Percentiles rank a stretch among this genome's conserved stretches.
These are phyloP conservation scores for Phytophthora cajani DNA, from an alignment of 352 stramenopile species.

Conservation along the genomic window DNA sequence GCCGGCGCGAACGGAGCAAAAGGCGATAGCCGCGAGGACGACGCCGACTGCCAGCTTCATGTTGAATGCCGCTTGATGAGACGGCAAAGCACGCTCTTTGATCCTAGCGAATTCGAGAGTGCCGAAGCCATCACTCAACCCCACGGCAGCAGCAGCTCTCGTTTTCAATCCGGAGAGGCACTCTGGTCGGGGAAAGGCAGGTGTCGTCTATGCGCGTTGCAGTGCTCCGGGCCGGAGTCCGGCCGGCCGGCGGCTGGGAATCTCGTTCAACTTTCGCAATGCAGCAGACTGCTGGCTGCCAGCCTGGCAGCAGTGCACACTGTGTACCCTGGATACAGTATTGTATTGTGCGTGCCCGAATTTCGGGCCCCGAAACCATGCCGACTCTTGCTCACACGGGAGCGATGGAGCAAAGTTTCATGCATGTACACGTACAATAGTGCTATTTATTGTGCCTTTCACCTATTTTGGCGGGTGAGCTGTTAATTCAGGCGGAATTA, in stretches of 20 bases:
- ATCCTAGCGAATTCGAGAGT: slow-evolving; percentile 21
- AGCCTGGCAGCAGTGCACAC: background rate
- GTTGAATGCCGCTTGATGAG: background rate
- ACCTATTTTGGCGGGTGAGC: too few species aligned
- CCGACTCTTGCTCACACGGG: too few species aligned
- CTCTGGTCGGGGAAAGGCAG: slow-evolving; percentile 24
- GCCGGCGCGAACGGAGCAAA: slow-evolving; percentile 6
- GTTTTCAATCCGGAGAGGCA: slow-evolving; percentile 14
- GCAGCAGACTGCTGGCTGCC: too few species aligned
- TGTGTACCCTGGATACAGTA: too few species aligned
- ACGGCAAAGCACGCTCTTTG: background rate
- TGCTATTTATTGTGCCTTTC: too few species aligned
- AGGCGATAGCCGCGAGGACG: slow-evolving; percentile 14
- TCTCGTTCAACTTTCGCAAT: background rate
- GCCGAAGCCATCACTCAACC: slow-evolving; percentile 4
- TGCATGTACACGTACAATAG: too few species aligned
- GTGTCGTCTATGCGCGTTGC: slow-evolving; percentile 20
- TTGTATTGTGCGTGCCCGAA: too few species aligned
- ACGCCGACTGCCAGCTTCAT: slow-evolving; percentile 21
- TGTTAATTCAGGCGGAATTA: too few species aligned
- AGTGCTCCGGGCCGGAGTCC: background rate
- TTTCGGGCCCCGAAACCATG: too few species aligned
- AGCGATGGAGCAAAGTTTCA: too few species aligned
- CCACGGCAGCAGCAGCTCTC: background rate
- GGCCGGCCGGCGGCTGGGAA: slow-evolving; percentile 3